Evolutionary conservation across 805 yeast species (phyloP), one percentile per base, ranked within the genome.

Genomic region (Lipomyces mesembrius): DNA sequence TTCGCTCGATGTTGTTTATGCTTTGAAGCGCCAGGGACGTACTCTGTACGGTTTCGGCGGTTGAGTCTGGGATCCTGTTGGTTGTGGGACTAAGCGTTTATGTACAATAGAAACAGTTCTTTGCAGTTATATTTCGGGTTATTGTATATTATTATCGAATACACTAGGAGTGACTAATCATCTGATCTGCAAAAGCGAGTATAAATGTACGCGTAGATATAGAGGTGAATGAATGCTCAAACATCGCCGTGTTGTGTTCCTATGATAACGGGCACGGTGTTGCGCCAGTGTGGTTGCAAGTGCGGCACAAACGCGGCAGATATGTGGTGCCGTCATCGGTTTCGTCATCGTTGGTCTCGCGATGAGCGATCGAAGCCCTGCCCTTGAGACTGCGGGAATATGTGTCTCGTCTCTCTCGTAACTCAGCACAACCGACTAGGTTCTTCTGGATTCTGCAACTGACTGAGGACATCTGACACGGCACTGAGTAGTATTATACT

Each of bases 31-130:
- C 89, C 98, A 95, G 87, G 99, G 99, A 81, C 91, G 98, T 86
- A 95, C 98, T 85, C 89, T 95, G 83, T 94, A 94, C 82, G 98
- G 98, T 93, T 95, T 94, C 90, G 98, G 98, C 87, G 97, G 97
- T 89, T 94, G 89, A 87, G 76, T 25, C 34, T 46, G 37, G n/a
- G 25, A 25, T 29, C 20, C 32, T 37, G 8, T 61, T 56, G 14
- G 49, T 61, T 22, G 60, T 35, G 52, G 43, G 27, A 12, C 29
- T 29, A 56, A 17, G 60, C 58, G 46, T 63, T 29, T 37, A 25
- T 67, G 67, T 67, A 67, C 34, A 52, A 53, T 67, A 60, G 57
- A 37, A 27, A 43, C 25, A 34, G 17, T 55, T 39, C 49, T 59
- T 59, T 59, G 37, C 57, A 20, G 14, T 59, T 59, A 39, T 17